Evolutionary conservation across 2,329 filamentous ascomycete species (phyloP), one percentile per base, ranked within the genome.

Genomic region (Nigrospora sphaerica): DNA sequence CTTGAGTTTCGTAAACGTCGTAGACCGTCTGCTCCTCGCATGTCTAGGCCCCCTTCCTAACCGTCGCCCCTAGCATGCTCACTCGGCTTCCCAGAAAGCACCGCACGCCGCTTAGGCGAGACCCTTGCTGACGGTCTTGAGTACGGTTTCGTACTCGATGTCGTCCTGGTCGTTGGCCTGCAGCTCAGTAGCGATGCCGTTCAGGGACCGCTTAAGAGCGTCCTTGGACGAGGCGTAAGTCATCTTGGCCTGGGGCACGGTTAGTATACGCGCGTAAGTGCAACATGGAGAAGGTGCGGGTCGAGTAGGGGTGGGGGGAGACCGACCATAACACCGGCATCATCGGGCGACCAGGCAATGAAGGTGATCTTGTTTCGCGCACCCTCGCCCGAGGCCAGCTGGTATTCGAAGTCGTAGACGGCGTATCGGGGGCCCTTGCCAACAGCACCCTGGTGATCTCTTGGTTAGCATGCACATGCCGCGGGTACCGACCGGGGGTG

Each of bases 151-250:
- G 68, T 81, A 83, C 73, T 91, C 86, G 63, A 93, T 86, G 68
- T 92, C 87, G 67, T 89, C 85, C 57, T 72, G 69, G 68, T 92
- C 87, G 74, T 91, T 91, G 73, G 86, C 87, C 75, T 93, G 87
- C 60, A 91, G 77, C 66, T 92, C 87, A 59, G 75, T 72, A 51
- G 84, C 85, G 58, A 92, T 72, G 53, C 86, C 87, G 63, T 80
- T 86, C 53, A 93, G 79, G 43, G 85, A 70, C 68, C 84, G 83
- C 80, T 90, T 92, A 57, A 93, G 78, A 49, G 86, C 85, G 61
- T 91, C 86, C 75, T 92, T 93, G 69, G 88, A 93, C 44, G 88
- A 87, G 59, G 87, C 86, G 77, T 92, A 93, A 68, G 90, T 78
- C 88, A 93, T 93, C 78, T 90, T 90, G 70, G 85, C 78, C 87